Base-by-base conservation (phyloP, 352 stramenopile species). In the Phytophthora agathidicida region DNA sequence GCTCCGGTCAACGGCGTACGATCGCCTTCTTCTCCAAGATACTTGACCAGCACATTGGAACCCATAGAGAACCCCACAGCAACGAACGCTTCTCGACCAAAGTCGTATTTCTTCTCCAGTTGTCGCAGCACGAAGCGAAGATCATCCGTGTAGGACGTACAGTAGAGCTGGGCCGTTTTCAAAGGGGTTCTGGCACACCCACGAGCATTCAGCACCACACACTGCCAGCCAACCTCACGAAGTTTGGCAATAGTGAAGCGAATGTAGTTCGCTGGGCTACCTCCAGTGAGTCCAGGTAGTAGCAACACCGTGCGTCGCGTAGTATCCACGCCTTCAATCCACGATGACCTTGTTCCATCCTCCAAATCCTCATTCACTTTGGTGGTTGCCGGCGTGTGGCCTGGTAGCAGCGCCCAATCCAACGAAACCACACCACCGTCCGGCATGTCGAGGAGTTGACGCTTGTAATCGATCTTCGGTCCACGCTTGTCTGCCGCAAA, bases 11-110 rank as follows among this genome's bases (percentile, higher is more conserved):
- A 46, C 5, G 53, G 52, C 0, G 66, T 54, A 11, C 58, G n/a
- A 2, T 80, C 69, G 2, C 58, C 36, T 45, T 89, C 67, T 57
- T 92, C 83, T 2, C 83, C 80, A 3, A 92, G 39, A 61, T 87
- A 92, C 58, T 92, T 92, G 28, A 87, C 75, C 49, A 92, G 64
- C 32, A 89, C 73, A 46, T 92, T 92, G 6, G 78, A 82, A 8
- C 83, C 83, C 66, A 89, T 83, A 9, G 76, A 92, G 45, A 87
- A 92, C 2, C 83, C 83, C 5, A 88, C 65, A 17, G 46, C 77
- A 16, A 92, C 50, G 50, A 87, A 77, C 3, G 72, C 54, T 56
- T 83, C 58, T 5, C 36, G 9, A 19, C 3, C 6, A 28, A 89
- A 89, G 17, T 63, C 57, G 54, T 87, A 85, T 26, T 48, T 66